phyloP scores from a whole-genome alignment of 306 rosid species.

The Cucurbita moschata region DNA sequence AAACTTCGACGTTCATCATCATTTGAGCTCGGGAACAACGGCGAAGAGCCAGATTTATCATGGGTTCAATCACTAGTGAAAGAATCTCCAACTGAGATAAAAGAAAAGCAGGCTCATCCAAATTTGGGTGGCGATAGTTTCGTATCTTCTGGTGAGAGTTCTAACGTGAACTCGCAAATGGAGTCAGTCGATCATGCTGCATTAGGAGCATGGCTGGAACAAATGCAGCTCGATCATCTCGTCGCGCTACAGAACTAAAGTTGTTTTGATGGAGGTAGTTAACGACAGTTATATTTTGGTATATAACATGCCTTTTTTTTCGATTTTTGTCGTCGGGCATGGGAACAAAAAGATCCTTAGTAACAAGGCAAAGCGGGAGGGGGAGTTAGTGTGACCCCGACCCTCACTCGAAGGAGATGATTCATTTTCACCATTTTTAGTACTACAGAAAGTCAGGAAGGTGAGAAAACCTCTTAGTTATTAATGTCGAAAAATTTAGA shows the following conservation, averaged over 20 bases:
- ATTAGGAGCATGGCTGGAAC: slow-evolving; percentile 52
- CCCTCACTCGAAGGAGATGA: slow-evolving; percentile 10
- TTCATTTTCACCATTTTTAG: slow-evolving; percentile 28
- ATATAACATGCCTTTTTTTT: slow-evolving; percentile 19
- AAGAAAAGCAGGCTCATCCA: slow-evolving; percentile 33
- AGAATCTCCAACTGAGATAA: slow-evolving; percentile 72
- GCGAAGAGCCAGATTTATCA: slow-evolving; percentile 88
- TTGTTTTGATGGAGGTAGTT: slow-evolving; percentile 23
- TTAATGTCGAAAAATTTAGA: slow-evolving; percentile 1
- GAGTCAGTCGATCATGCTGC: slow-evolving; percentile 43
- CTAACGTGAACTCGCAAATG: slow-evolving; percentile 30
- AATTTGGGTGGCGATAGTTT: slow-evolving; percentile 12
- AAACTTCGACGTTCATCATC: slow-evolving; percentile 73
- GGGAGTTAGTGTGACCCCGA: not conserved
- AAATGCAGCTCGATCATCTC: slow-evolving; percentile 50
- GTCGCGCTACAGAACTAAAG: slow-evolving; percentile 58
- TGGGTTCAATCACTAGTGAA: slow-evolving; percentile 96
- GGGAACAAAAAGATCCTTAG: slow-evolving; percentile 7
- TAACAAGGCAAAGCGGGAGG: not conserved
- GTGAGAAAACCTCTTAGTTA: not conserved
- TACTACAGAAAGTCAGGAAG: not conserved
- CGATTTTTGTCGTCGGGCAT: slow-evolving; percentile 29
- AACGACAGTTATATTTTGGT: slow-evolving; percentile 25
- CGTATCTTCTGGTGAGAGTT: slow-evolving; percentile 28
- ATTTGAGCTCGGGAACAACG: slow-evolving; percentile 71